Evolutionary conservation across 2,329 filamentous ascomycete species (phyloP).

Genomic region (Cladosporium cucumerinum): DNA sequence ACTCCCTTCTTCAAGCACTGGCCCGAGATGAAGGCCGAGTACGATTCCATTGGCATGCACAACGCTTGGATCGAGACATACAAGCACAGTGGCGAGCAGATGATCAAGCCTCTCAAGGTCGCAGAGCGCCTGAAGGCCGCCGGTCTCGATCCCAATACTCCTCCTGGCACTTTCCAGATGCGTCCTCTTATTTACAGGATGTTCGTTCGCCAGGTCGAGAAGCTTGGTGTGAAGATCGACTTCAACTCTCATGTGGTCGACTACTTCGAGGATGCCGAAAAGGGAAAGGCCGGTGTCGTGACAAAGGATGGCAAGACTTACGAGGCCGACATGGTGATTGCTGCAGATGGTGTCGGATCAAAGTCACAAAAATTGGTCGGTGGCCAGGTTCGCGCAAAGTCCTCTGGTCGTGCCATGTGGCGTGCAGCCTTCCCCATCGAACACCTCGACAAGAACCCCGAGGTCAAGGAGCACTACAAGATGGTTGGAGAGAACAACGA

Average conservation of each 20-base stretch:
- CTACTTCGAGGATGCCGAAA: slow-evolving; percentile 43
- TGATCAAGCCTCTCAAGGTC: slow-evolving; percentile 49
- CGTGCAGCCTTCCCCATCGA: slow-evolving; percentile 39
- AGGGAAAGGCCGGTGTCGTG: slow-evolving; percentile 27
- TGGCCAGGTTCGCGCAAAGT: slow-evolving; percentile 41
- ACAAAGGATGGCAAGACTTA: slow-evolving; percentile 41
- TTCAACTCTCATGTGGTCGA: slow-evolving; percentile 43
- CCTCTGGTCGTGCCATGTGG: slow-evolving; percentile 32
- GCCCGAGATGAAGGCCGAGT: slow-evolving; percentile 52
- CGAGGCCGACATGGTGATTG: slow-evolving; percentile 41
- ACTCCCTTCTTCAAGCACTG: slow-evolving; percentile 55
- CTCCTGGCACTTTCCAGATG: slow-evolving; percentile 56
- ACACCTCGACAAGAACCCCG: slow-evolving; percentile 43
- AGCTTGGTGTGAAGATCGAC: slow-evolving; percentile 42
- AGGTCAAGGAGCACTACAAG: slow-evolving; percentile 48
- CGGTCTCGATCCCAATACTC: slow-evolving; percentile 47
- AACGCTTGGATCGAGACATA: slow-evolving; percentile 56
- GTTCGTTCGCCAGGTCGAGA: slow-evolving; percentile 50
- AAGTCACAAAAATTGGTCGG: slow-evolving; percentile 46
- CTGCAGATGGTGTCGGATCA: slow-evolving; percentile 40
- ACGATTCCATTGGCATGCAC: slow-evolving; percentile 51
- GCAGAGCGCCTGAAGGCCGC: slow-evolving; percentile 48
- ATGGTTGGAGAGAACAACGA: slow-evolving; percentile 37
- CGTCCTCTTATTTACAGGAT: slow-evolving; percentile 55
- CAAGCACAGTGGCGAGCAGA: slow-evolving; percentile 51